Percentiles rank a stretch among this genome's conserved stretches.
Conservation (phyloP, 768 basidiomycete genomes). For the Cystobasidium ongulense region DNA sequence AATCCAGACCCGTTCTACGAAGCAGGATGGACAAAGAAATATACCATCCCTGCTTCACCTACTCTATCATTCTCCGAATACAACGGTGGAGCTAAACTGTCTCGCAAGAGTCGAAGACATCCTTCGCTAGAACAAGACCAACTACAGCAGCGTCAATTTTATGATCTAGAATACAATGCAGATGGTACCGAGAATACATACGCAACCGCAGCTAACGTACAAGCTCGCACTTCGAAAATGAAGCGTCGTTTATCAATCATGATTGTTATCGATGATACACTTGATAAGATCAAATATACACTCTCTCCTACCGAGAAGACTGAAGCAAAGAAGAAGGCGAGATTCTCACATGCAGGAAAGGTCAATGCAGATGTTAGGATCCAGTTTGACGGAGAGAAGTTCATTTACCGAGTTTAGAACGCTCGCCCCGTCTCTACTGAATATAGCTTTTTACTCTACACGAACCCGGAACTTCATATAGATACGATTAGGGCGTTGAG, state of each 20-base stretch:
- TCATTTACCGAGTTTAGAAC: neutral
- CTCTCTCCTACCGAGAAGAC: neutral
- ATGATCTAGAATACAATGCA: neutral
- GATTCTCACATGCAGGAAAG: neutral
- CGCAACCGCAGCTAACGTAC: neutral
- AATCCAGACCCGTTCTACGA: neutral
- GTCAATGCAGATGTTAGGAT: neutral
- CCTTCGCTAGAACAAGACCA: neutral
- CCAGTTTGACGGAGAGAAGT: neutral
- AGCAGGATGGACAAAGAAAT: neutral
- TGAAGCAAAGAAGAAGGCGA: neutral
- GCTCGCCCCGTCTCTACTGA: too few species aligned
- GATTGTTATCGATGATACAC: neutral
- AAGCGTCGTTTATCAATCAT: neutral
- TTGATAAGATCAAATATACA: neutral
- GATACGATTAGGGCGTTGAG: too few species aligned
- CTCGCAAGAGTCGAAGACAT: neutral
- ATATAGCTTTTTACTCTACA: too few species aligned
- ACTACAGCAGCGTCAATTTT: neutral
- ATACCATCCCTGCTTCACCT: neutral
- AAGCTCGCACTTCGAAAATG: neutral
- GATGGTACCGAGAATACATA: neutral
- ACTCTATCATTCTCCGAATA: neutral
- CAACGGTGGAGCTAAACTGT: neutral
- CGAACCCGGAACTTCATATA: too few species aligned